phyloP scores from a whole-genome alignment of 2,329 filamentous ascomycete genomes.

The Sarocladium strictum region DNA sequence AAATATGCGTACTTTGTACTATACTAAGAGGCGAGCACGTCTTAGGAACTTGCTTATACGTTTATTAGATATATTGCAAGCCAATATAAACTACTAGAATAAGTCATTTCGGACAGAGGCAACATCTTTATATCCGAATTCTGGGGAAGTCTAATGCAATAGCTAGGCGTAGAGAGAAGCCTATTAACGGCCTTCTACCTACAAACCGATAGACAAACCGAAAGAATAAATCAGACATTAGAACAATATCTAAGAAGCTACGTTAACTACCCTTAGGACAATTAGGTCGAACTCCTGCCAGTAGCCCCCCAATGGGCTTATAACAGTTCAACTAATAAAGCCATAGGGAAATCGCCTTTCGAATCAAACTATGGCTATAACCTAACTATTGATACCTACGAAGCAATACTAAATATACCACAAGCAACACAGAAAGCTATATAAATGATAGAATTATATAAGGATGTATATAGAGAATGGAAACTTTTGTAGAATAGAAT shows the following conservation, averaged over 20 bases:
- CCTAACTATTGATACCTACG: not conserved
- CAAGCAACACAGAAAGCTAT: not conserved
- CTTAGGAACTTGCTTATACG: not conserved
- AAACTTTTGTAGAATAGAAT: not conserved
- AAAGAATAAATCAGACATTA: not conserved
- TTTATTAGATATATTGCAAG: not conserved
- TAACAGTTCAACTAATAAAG: not conserved
- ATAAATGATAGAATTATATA: not conserved
- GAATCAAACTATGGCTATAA: not conserved
- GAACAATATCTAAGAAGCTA: slow-evolving; percentile 2
- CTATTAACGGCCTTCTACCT: not conserved
- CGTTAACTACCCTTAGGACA: not conserved
- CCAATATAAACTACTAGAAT: not conserved
- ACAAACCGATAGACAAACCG: not conserved
- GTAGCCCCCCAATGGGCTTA: not conserved
- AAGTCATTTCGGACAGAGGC: not conserved
- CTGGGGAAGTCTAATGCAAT: not conserved
- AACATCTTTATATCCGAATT: not conserved
- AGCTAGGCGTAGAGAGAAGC: not conserved
- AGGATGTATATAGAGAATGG: not conserved
- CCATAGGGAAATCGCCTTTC: not conserved
- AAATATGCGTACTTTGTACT: not conserved
- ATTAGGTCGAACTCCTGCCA: not conserved
- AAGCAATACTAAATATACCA: not conserved
- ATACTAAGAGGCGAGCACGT: not conserved